Evolutionary conservation across 2,329 filamentous ascomycete genomes (phyloP).

Genomic region (Aureobasidium pullulans): DNA sequence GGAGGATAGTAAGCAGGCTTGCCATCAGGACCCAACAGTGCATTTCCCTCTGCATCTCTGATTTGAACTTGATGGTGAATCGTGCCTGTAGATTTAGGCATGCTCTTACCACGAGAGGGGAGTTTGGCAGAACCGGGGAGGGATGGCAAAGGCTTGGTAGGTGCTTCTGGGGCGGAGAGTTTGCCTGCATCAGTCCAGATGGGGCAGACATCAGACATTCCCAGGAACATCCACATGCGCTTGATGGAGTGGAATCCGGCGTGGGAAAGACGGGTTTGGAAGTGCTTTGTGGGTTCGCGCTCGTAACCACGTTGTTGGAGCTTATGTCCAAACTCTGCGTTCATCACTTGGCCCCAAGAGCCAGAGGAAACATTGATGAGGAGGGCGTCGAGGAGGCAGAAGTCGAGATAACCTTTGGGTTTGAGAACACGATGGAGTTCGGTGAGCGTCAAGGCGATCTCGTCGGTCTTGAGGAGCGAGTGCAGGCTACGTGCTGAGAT

Average conservation of each 20-base stretch:
- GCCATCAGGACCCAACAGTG: slow-evolving; percentile 24
- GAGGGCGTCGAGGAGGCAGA: slow-evolving; percentile 80
- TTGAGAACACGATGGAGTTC: slow-evolving; percentile 91
- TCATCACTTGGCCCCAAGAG: slow-evolving; percentile 69
- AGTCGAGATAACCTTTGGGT: slow-evolving; percentile 88
- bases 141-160: background rate
- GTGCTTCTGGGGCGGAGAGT: background rate
- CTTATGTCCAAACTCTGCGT: slow-evolving; percentile 85
- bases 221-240: slow-evolving; percentile 81
- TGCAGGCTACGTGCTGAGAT: slow-evolving; percentile 85
- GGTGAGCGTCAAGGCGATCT: slow-evolving; percentile 76
- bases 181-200: slow-evolving; percentile 29
- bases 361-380: slow-evolving; percentile 67
- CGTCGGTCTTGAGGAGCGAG: slow-evolving; percentile 74
- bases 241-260: slow-evolving; percentile 75
- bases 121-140: background rate
- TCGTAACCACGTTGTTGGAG: slow-evolving; percentile 89
- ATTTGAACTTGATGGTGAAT: slow-evolving; percentile 11
- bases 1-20: slow-evolving; percentile 24
- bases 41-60: slow-evolving; percentile 23
- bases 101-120: background rate
- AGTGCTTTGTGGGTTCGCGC: slow-evolving; percentile 71
- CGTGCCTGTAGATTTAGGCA: background rate
- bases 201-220: slow-evolving; percentile 53
- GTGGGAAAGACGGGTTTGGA: slow-evolving; percentile 64